A percentile compares a stretch with the other conserved stretches of the same genome.
Evolutionary conservation across 2,329 filamentous ascomycete genomes (phyloP).

Genomic region (Periconia macrospinosa): DNA sequence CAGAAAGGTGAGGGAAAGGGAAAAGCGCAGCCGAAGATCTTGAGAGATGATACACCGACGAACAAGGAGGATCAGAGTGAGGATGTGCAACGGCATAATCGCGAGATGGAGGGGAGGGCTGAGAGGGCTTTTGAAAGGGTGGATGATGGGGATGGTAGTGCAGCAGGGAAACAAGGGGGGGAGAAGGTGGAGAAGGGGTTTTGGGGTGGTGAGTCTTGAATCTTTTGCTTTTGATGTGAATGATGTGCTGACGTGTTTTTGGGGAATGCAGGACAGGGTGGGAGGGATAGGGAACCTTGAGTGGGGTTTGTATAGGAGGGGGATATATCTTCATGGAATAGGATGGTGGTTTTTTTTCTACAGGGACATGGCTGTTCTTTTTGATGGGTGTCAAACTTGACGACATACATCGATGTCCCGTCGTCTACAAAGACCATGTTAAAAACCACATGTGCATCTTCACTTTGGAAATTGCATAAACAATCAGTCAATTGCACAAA

Average conservation of each 20-base stretch:
- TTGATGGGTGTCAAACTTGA: no score
- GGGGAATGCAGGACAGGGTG: slow-evolving; percentile 25
- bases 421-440: no score
- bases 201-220: slow-evolving; percentile 40
- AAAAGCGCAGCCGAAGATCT: slow-evolving; percentile 49
- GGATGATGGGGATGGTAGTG: slow-evolving; percentile 41
- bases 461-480: not conserved
- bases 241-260: not conserved
- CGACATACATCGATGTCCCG: no score
- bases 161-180: slow-evolving; percentile 39
- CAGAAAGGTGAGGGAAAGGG: not conserved
- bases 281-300: slow-evolving; percentile 26
- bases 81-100: slow-evolving; percentile 49
- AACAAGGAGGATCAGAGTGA: slow-evolving; percentile 35
- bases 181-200: slow-evolving; percentile 46
- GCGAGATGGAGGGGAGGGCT: slow-evolving; percentile 46
- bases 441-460: no score
- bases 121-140: slow-evolving; percentile 46
- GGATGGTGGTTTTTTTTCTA: no score
- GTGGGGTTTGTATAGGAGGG: not conserved
- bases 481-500: not conserved
- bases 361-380: no score
- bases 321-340: no score
- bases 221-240: not conserved
- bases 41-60: slow-evolving; percentile 38